Evolutionary conservation across 176 grass and related monocot genomes (phyloP).

Genomic region (Aegilops umbellulata): DNA sequence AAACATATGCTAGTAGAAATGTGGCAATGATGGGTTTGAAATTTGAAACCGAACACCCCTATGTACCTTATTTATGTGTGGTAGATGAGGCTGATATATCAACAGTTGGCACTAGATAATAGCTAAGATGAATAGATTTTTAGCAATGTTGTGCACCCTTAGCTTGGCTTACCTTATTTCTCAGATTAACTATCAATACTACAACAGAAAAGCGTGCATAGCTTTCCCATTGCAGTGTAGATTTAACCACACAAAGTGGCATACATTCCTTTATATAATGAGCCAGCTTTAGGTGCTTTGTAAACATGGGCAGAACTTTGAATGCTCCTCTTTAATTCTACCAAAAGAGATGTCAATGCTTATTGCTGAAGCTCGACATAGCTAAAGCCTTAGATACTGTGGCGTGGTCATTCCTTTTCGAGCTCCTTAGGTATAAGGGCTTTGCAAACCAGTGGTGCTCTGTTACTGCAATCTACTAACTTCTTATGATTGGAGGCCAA

Average conservation of each 20-base stretch:
- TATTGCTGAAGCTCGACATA: not conserved
- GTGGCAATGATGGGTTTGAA: not conserved
- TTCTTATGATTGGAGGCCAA: not conserved
- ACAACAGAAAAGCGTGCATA: not conserved
- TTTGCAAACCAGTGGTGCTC: not conserved
- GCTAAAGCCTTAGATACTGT: not conserved
- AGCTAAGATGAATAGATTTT: not conserved
- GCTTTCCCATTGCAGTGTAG: not conserved
- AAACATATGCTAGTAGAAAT: not conserved
- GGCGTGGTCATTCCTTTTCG: not conserved
- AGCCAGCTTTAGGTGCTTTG: not conserved
- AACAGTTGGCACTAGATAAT: not conserved
- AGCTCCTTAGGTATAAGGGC: not conserved
- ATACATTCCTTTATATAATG: not conserved
- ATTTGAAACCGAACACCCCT: not conserved
- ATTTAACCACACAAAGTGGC: not conserved
- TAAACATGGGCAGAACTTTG: not conserved
- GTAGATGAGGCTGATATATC: not conserved
- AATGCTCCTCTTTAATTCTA: not conserved
- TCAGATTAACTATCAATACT: not conserved
- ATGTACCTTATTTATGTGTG: not conserved
- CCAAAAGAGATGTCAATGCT: not conserved
- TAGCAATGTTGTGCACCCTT: not conserved
- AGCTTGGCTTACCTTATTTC: not conserved
- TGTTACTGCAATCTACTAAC: not conserved